Conservation (phyloP, 148 eudicot genomes). For the Limonium bicolor region DNA sequence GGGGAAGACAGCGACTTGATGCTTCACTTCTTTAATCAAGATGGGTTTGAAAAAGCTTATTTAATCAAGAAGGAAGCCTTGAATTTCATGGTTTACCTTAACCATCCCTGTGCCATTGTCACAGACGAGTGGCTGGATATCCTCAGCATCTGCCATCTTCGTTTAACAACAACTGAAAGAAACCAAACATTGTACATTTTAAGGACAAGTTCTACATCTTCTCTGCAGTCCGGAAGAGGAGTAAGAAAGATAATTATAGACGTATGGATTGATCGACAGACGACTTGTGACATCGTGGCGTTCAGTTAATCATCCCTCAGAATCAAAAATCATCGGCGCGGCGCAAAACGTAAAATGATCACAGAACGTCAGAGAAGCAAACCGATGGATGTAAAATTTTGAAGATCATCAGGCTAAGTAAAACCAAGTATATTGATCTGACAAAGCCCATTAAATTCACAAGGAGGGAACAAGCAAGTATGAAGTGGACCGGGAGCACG, state of each 20-base stretch:
- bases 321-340: neutral
- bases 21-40: too few relatives aligned
- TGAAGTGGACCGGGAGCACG: too few relatives aligned
- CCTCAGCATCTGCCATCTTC: constrained; percentile 6
- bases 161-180: constrained; percentile 12
- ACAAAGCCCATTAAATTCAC: too few relatives aligned
- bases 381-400: too few relatives aligned
- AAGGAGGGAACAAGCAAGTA: too few relatives aligned
- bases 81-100: neutral
- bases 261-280: too few relatives aligned
- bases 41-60: too few relatives aligned
- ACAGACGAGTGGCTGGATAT: constrained; percentile 5
- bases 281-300: too few relatives aligned
- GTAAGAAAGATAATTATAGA: neutral
- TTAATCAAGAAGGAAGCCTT: neutral
- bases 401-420: too few relatives aligned
- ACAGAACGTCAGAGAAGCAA: too few relatives aligned
- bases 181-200: neutral
- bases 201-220: neutral
- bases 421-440: too few relatives aligned
- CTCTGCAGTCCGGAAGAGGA: neutral
- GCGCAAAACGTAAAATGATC: neutral
- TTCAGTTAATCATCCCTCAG: neutral
- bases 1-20: neutral
- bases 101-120: constrained; percentile 8